These are phyloP conservation scores for Boletus mariae DNA, from an alignment of 1,284 basidiomycete species.

Conservation along the genomic window DNA sequence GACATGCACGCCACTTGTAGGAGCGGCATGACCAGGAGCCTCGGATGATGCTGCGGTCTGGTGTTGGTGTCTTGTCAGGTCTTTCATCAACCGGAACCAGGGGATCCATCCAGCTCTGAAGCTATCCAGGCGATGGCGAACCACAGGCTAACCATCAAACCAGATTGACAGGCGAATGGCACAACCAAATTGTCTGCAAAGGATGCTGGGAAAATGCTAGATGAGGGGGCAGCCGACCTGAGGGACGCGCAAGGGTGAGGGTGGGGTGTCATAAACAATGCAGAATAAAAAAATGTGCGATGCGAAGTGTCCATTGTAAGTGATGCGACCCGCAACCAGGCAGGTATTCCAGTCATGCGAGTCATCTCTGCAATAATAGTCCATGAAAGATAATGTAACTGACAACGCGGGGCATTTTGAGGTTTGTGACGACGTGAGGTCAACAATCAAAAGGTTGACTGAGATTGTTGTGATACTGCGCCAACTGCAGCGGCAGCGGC, in stretches of 20 bases:
- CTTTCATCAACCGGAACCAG: conserved; percentile 45
- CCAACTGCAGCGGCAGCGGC: conserved; percentile 43
- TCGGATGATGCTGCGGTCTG: conserved; percentile 59
- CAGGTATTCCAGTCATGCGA: too few species aligned
- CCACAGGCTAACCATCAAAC: neutral
- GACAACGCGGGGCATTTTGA: conserved; percentile 12
- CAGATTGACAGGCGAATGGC: conserved; percentile 33
- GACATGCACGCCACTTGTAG: conserved; percentile 40
- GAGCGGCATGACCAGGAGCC: conserved; percentile 38
- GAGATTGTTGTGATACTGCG: conserved; percentile 43
- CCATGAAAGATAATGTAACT: too few species aligned
- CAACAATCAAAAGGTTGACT: conserved; percentile 46
- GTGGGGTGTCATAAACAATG: conserved; percentile 28
- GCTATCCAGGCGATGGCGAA: too few species aligned
- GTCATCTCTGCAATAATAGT: too few species aligned
- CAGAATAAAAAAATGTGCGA: conserved; percentile 43
- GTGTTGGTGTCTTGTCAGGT: conserved; percentile 57
- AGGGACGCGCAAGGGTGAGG: neutral
- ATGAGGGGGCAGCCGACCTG: too few species aligned
- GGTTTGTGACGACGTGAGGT: conserved; percentile 11
- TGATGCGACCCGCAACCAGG: too few species aligned
- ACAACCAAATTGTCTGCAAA: conserved; percentile 41
- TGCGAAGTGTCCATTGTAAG: conserved; percentile 39
- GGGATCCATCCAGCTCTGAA: conserved; percentile 29
- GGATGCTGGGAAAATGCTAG: conserved; percentile 11